Evolutionary conservation across 352 stramenopile species (phyloP).

Genomic region (Hyphochytrium catenoides): DNA sequence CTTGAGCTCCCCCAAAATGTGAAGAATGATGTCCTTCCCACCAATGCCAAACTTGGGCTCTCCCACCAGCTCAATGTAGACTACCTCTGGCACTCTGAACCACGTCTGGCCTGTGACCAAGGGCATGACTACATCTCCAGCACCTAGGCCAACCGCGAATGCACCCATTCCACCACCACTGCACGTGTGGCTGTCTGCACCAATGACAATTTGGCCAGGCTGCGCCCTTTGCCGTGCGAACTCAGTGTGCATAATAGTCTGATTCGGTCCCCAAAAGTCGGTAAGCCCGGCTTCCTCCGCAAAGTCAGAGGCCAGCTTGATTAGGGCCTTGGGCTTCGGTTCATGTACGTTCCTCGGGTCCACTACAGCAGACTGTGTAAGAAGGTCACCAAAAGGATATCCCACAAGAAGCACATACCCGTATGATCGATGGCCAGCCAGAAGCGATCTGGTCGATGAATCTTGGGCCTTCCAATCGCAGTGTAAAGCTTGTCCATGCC

Average conservation of each 20-base stretch:
- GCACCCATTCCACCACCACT: slow-evolving; percentile 39
- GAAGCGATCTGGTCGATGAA: slow-evolving; percentile 50
- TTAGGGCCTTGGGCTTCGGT: slow-evolving; percentile 45
- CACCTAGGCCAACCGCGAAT: slow-evolving; percentile 36
- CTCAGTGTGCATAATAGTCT: slow-evolving; percentile 60
- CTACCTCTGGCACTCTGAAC: slow-evolving; percentile 51
- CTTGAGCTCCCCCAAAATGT: slow-evolving; percentile 47
- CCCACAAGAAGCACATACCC: too few species aligned
- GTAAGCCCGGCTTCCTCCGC: slow-evolving; percentile 33
- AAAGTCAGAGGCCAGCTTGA: slow-evolving; percentile 46
- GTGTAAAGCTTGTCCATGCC: slow-evolving; percentile 51
- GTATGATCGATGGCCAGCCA: slow-evolving; percentile 56
- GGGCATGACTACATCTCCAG: slow-evolving; percentile 49
- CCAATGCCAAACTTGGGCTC: slow-evolving; percentile 34
- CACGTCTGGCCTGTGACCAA: slow-evolving; percentile 52
- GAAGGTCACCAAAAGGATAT: too few species aligned
- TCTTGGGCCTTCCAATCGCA: slow-evolving; percentile 30
- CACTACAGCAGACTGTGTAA: too few species aligned
- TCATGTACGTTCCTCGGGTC: slow-evolving; percentile 45
- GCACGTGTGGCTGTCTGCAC: slow-evolving; percentile 43
- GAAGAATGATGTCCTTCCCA: slow-evolving; percentile 46
- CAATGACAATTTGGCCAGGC: slow-evolving; percentile 52
- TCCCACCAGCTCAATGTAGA: slow-evolving; percentile 46
- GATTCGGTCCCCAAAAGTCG: slow-evolving; percentile 51
- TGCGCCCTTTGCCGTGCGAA: slow-evolving; percentile 48